phyloP scores from a whole-genome alignment of 192 early-diverging fungal genomes.

The Coemansia guatemalensis region DNA sequence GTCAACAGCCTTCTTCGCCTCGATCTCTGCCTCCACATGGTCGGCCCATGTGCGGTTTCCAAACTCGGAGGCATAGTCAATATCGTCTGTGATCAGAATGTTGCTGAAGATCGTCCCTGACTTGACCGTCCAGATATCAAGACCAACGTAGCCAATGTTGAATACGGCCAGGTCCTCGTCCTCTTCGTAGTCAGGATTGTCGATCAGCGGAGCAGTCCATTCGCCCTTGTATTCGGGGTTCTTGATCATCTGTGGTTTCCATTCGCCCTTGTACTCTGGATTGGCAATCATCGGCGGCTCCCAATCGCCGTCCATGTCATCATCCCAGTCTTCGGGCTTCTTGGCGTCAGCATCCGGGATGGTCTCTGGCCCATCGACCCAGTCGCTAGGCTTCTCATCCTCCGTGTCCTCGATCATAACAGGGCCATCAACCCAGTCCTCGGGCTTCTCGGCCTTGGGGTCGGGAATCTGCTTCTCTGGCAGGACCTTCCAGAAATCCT shows the following conservation, averaged over 20 bases:
- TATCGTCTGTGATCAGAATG: constrained; percentile 85
- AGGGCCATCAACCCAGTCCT: constrained; percentile 81
- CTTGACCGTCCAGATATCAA: constrained; percentile 98
- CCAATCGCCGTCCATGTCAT: constrained; percentile 97
- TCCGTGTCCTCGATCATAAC: constrained; percentile 69
- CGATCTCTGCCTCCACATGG: constrained; percentile 65
- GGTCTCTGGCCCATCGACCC: constrained; percentile 73
- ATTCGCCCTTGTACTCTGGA: constrained; percentile 85
- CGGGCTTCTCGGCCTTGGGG: constrained; percentile 82
- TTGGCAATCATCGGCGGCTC: constrained; percentile 83
- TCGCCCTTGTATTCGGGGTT: constrained; percentile 96
- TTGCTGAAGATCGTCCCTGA: constrained; percentile 90
- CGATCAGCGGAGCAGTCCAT: constrained; percentile 83
- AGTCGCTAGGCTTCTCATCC: constrained; percentile 72
- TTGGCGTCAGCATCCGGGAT: constrained; percentile 80
- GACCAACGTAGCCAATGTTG: constrained; percentile 83
- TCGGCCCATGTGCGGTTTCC: constrained; percentile 67
- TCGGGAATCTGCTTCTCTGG: constrained; percentile 80
- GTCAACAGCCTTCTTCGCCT: constrained; percentile 63
- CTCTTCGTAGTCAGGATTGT: constrained; percentile 92
- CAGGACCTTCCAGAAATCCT: constrained; percentile 77
- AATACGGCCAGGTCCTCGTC: constrained; percentile 82
- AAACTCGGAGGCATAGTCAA: constrained; percentile 73
- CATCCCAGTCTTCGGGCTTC: constrained; percentile 93
- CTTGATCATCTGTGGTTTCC: constrained; percentile 75